Conservation (phyloP, 176 grass and related monocot species). For the Dendrocalamus sinicus region DNA sequence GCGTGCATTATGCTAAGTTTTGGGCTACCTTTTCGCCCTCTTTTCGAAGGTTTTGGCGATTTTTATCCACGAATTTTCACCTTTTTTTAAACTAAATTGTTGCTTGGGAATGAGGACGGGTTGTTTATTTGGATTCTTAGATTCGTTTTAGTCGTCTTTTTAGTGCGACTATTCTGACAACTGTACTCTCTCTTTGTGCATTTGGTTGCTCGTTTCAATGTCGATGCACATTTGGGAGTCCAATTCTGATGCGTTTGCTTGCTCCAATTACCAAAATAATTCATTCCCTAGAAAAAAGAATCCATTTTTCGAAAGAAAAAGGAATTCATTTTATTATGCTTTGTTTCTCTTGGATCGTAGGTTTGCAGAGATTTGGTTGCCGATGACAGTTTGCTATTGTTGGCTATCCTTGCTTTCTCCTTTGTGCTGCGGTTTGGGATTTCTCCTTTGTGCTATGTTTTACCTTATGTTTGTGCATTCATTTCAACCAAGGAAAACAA, state of each 20-base stretch:
- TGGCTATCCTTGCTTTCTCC: background rate
- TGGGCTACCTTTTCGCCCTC: background rate
- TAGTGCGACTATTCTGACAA: background rate
- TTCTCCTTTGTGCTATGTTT: background rate
- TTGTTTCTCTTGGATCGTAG: slow-evolving; percentile 33
- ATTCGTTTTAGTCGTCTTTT: background rate
- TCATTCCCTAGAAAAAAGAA: background rate
- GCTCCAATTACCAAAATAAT: background rate
- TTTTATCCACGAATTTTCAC: background rate
- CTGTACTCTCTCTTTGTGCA: background rate
- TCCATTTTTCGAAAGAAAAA: background rate
- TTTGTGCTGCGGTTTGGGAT: background rate
- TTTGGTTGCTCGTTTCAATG: background rate
- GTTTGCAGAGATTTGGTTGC: slow-evolving; percentile 31
- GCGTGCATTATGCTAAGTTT: slow-evolving; percentile 32
- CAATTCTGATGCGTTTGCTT: slow-evolving; percentile 1
- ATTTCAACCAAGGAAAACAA: slow-evolving; percentile 20
- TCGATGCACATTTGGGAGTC: background rate
- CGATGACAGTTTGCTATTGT: background rate
- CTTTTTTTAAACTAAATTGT: background rate
- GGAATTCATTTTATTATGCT: background rate
- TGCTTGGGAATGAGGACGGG: background rate
- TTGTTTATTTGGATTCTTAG: background rate
- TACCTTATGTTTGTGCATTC: background rate
- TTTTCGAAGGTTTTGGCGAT: background rate